Evolutionary conservation across 1,284 basidiomycete genomes (phyloP).

Genomic region (Wallemia hederae): DNA sequence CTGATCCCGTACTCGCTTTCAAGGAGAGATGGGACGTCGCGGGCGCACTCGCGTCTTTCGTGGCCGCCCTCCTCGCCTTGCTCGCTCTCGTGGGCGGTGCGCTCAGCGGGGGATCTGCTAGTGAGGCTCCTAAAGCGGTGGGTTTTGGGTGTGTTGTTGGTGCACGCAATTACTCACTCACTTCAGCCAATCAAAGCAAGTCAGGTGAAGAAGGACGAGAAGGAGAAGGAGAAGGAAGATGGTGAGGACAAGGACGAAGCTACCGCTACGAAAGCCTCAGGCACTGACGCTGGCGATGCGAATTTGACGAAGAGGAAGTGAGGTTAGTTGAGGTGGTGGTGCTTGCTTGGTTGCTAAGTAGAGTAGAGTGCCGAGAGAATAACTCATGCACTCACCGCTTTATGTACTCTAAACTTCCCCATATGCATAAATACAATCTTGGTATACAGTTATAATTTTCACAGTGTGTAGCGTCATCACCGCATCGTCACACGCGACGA

Average conservation of each 20-base stretch:
- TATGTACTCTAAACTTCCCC: too few species aligned
- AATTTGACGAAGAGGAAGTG: neutral
- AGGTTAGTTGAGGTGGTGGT: neutral
- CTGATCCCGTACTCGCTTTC: constrained; percentile 42
- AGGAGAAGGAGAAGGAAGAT: neutral
- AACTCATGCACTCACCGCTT: too few species aligned
- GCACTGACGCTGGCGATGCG: neutral
- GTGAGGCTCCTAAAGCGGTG: neutral
- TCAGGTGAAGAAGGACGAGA: neutral
- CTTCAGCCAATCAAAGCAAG: neutral
- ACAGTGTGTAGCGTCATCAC: too few species aligned
- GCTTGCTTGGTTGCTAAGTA: too few species aligned
- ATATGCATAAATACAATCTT: too few species aligned
- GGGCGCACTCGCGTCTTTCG: constrained; percentile 34
- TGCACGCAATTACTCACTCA: neutral
- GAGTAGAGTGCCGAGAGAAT: too few species aligned
- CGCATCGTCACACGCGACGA: neutral
- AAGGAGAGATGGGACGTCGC: constrained; percentile 58
- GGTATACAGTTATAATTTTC: too few species aligned
- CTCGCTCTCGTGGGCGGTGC: constrained; percentile 47
- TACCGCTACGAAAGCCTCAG: neutral
- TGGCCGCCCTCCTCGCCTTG: constrained; percentile 55
- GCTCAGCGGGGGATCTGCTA: constrained; percentile 25
- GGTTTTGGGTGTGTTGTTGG: neutral
- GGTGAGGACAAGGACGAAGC: neutral